These are phyloP conservation scores for Penstemon eatonii DNA, from an alignment of 257 asterid species.

Conservation along the genomic window DNA sequence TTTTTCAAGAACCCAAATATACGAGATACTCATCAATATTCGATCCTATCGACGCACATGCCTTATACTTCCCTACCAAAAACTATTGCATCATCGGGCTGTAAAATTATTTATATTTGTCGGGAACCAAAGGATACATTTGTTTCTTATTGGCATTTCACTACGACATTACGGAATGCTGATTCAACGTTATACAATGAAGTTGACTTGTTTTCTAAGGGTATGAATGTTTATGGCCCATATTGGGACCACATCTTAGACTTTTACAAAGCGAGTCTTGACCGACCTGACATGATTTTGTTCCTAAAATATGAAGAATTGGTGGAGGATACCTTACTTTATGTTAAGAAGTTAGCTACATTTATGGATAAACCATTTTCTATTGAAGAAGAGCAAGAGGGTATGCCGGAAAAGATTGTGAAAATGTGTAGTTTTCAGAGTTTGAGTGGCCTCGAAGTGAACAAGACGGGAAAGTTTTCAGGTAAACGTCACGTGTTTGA, in stretches of 20 bases:
- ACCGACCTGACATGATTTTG: constrained; percentile 8
- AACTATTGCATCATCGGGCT: constrained; percentile 7
- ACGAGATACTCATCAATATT: not conserved
- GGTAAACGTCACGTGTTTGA: not conserved
- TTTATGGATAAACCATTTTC: constrained; percentile 29
- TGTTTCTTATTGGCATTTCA: constrained; percentile 21
- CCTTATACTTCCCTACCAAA: not conserved
- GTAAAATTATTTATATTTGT: constrained; percentile 24
- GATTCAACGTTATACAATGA: not conserved
- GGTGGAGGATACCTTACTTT: constrained; percentile 1
- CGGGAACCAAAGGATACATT: constrained; percentile 32
- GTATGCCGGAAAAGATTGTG: constrained; percentile 18
- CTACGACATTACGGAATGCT: not conserved
- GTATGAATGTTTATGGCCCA: constrained; percentile 25
- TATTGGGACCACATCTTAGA: constrained; percentile 32
- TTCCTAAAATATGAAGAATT: constrained; percentile 34
- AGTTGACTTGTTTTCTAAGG: constrained; percentile 18
- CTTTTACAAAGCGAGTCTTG: constrained; percentile 15
- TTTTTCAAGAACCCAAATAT: not conserved
- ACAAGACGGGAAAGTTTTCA: not conserved
- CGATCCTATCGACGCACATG: not conserved
- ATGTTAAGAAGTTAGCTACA: constrained; percentile 15
- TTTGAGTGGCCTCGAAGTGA: not conserved
- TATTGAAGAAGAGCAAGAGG: constrained; percentile 24
- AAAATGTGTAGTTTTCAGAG: constrained; percentile 19